phyloP scores from a whole-genome alignment of 148 eudicot species.

The Camellia granthamiana region DNA sequence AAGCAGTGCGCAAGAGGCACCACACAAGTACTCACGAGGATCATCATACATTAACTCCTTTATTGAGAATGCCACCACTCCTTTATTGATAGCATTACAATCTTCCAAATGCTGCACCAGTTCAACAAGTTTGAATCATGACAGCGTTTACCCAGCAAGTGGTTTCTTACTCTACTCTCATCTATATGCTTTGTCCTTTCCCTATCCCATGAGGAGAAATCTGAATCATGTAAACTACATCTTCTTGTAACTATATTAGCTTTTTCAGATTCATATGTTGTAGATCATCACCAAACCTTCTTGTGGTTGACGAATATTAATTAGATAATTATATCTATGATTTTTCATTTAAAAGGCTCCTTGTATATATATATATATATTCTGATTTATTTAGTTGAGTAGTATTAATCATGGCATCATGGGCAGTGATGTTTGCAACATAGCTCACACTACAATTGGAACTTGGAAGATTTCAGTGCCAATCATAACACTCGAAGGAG shows the following conservation, averaged over 20 bases:
- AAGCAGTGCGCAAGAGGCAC: conserved; percentile 23
- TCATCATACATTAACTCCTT: background rate
- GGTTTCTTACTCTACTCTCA: background rate
- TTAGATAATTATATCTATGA: background rate
- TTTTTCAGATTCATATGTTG: background rate
- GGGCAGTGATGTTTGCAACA: no score
- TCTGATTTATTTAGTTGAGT: no score
- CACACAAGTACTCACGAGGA: conserved; percentile 8
- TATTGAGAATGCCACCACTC: conserved; percentile 11
- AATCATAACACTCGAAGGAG: no score
- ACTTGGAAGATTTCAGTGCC: no score
- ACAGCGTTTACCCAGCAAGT: background rate
- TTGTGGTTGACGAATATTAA: background rate
- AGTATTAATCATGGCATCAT: no score
- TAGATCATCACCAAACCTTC: background rate
- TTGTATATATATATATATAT: no score
- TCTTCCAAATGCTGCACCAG: conserved; percentile 14
- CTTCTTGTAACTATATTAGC: background rate
- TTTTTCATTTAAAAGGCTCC: background rate
- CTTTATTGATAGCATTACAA: conserved; percentile 4
- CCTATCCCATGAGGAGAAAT: background rate
- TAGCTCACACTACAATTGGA: no score
- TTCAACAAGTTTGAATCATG: conserved; percentile 12
- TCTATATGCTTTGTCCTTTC: background rate
- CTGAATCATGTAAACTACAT: background rate